Conservation (phyloP, 2,329 filamentous ascomycete species). For the Hymenoscyphus scutula region DNA sequence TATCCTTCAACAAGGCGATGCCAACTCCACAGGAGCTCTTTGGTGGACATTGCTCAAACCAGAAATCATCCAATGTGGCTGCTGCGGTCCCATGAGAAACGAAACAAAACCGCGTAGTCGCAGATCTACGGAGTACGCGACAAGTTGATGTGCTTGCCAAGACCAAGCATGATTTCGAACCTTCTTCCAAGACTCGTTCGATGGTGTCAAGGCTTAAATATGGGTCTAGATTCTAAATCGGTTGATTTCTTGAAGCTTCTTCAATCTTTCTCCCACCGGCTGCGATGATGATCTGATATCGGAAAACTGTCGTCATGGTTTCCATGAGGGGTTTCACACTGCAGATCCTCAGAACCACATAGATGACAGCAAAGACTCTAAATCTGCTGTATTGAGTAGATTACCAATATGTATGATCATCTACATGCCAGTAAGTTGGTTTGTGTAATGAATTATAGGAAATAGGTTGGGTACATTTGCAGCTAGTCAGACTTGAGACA, state of each 20-base stretch:
- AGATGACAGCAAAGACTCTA: neutral
- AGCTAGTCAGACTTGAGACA: neutral
- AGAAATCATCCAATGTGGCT: neutral
- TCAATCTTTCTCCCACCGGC: neutral
- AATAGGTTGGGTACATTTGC: neutral
- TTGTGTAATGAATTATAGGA: neutral
- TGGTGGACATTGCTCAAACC: neutral
- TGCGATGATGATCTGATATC: neutral
- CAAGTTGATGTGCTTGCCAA: neutral
- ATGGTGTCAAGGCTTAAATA: neutral
- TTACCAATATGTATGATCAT: neutral
- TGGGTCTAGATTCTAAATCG: neutral
- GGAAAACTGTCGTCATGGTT: neutral
- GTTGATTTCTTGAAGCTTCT: neutral
- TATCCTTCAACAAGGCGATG: neutral
- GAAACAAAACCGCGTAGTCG: constrained; percentile 3
- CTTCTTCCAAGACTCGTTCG: neutral
- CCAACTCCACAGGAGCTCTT: neutral
- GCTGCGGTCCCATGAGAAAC: neutral
- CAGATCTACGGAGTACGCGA: neutral
- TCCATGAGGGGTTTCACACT: neutral
- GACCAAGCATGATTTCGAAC: neutral
- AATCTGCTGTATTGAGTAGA: neutral
- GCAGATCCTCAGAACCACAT: neutral
- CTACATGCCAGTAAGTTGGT: neutral